These are phyloP conservation scores for Nakazawaea anatomiae DNA, from an alignment of 805 yeast genomes.

Conservation along the genomic window DNA sequence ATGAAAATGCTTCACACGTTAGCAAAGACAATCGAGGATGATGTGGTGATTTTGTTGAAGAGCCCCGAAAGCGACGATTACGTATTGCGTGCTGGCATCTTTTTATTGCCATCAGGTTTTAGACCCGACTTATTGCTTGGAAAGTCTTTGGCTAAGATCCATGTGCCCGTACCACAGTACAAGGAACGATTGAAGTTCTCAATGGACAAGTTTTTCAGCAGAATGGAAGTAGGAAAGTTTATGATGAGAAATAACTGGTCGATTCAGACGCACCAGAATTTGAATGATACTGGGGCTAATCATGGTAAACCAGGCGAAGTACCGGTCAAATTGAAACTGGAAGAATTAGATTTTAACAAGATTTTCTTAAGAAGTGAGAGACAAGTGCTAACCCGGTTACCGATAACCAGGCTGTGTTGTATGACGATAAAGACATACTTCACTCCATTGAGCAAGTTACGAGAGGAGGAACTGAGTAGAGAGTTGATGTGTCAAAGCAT, in stretches of 20 bases:
- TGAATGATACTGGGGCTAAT: constrained; percentile 22
- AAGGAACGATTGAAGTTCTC: constrained; percentile 41
- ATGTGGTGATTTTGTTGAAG: constrained; percentile 47
- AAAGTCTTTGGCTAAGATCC: constrained; percentile 46
- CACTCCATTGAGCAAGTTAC: constrained; percentile 35
- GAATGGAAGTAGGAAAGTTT: constrained; percentile 39
- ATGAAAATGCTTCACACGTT: constrained; percentile 13
- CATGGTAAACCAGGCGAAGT: constrained; percentile 18
- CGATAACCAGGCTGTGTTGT: constrained; percentile 32
- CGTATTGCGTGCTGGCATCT: constrained; percentile 46
- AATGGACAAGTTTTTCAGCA: constrained; percentile 55
- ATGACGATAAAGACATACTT: constrained; percentile 47
- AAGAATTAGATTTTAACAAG: constrained; percentile 25
- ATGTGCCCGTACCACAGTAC: constrained; percentile 62
- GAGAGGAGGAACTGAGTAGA: constrained; percentile 28
- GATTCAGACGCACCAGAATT: constrained; percentile 44
- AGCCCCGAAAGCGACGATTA: constrained; percentile 42
- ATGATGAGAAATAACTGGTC: constrained; percentile 61
- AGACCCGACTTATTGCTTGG: constrained; percentile 35
- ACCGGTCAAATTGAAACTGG: constrained; percentile 24
- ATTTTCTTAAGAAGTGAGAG: constrained; percentile 49
- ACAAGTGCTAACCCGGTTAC: constrained; percentile 42
- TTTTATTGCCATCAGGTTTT: constrained; percentile 71
- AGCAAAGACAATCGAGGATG: constrained; percentile 48
- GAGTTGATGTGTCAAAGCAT: constrained; percentile 49